These are phyloP conservation scores for Shiraia bambusicola DNA, from an alignment of 2,329 filamentous ascomycete species.

Conservation along the genomic window DNA sequence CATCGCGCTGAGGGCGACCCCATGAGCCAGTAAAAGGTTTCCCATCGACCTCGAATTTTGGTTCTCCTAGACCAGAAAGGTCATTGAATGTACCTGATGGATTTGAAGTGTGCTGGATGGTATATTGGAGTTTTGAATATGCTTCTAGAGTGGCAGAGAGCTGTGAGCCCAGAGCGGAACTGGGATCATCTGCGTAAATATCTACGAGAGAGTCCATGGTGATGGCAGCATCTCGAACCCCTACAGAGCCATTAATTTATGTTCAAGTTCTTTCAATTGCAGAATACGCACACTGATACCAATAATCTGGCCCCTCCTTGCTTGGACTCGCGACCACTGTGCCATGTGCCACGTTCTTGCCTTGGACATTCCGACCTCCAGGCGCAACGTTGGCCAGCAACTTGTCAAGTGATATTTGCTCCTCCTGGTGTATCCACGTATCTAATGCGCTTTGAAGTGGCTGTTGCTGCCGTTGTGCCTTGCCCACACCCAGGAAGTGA, in stretches of 20 bases:
- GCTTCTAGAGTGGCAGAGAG: slow-evolving; percentile 36
- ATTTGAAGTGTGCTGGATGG: slow-evolving; percentile 44
- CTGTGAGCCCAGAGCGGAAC: slow-evolving; percentile 26
- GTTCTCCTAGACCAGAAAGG: slow-evolving; percentile 46
- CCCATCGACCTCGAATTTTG: slow-evolving; percentile 46
- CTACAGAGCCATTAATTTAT: slow-evolving; percentile 20
- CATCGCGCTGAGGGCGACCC: slow-evolving; percentile 50
- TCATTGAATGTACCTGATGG: slow-evolving; percentile 41
- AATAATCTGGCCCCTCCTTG: slow-evolving; percentile 46
- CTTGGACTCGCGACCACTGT: slow-evolving; percentile 49
- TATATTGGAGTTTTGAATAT: slow-evolving; percentile 38
- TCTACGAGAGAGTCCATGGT: slow-evolving; percentile 46
- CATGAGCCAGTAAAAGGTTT: slow-evolving; percentile 42
- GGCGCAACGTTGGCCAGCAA: slow-evolving; percentile 49
- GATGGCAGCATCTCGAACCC: slow-evolving; percentile 49
- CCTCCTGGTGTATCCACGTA: slow-evolving; percentile 41
- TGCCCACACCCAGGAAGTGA: slow-evolving; percentile 19
- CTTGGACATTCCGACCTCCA: slow-evolving; percentile 41
- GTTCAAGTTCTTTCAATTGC: neutral
- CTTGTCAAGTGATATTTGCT: slow-evolving; percentile 39
- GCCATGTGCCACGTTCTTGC: slow-evolving; percentile 39
- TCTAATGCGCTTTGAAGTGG: slow-evolving; percentile 34
- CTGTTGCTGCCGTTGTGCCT: slow-evolving; percentile 25
- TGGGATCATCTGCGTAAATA: slow-evolving; percentile 39
- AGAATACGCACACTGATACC: slow-evolving; percentile 45